Base-by-base conservation (phyloP, 768 basidiomycete species). In the Tephrocybe sp. region DNA sequence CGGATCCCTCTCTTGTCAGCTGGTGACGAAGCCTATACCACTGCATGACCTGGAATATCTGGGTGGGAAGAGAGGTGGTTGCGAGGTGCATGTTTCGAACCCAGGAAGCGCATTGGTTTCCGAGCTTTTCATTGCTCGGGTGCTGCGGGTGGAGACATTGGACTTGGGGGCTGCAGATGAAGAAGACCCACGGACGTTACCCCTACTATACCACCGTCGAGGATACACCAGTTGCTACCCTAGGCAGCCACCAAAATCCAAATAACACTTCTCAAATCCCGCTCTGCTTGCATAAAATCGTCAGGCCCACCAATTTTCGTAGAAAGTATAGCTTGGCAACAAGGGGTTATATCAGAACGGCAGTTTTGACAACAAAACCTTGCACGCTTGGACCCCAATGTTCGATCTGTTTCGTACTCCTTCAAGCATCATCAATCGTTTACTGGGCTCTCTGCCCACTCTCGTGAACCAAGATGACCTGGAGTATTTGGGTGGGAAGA, bases 91-190 rank as follows among this genome's bases (percentile, higher is more conserved):
- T 54, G 32, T 44, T 24, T 46, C 15, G 12, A 46, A 53, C 30
- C 61, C 50, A 9, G 51, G 45, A 50, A 55, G 48, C 45, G 56
- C 37, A 61, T 64, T n/a, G 52, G 59, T 51, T 18, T 88, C 85
- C 33, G 86, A 93, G 72, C 68, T 95, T 36, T 93, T 92, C 67
- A 83, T 95, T 55, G 92, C 90, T 12, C 72, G 77, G n/a, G 91
- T 95, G 10, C 67, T 82, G 25, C 69, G 83, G 23, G 85, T 93
- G 54, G 74, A 76, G 57, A 67, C 67, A 0, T 60, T 66, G 30
- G 48, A 60, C 39, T 36, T 47, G 7, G 60, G 55, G 36, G 64
- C 60, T 38, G 65, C 53, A 15, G 49, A 55, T 14, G 66, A 69
- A 36, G 62, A 64, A 30, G 51, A 52, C 17, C 38, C 49, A 46